Conservation (phyloP, 1,139 yeast genomes). For the Yarrowia galli region DNA sequence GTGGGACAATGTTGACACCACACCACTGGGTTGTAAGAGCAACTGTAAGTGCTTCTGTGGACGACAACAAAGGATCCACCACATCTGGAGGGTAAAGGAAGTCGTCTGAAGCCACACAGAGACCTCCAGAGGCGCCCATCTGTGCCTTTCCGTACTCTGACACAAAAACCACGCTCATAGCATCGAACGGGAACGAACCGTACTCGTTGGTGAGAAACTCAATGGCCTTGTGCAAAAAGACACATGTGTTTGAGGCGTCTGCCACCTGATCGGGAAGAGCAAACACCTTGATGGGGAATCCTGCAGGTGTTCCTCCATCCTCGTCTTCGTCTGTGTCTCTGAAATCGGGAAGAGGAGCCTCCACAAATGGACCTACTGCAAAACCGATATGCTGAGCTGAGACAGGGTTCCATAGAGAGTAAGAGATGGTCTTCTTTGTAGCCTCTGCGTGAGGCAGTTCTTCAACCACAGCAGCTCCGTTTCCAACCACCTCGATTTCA, state of each 20-base stretch:
- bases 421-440: slow-evolving; percentile 76
- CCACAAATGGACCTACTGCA: slow-evolving; percentile 88
- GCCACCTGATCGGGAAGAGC: slow-evolving; percentile 63
- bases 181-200: slow-evolving; percentile 91
- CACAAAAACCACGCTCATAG: slow-evolving; percentile 79
- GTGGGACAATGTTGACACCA: slow-evolving; percentile 89
- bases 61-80: slow-evolving; percentile 78
- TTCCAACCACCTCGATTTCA: slow-evolving; percentile 76
- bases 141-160: slow-evolving; percentile 52
- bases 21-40: slow-evolving; percentile 91
- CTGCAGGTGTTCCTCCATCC: slow-evolving; percentile 52
- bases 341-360: slow-evolving; percentile 59
- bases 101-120: slow-evolving; percentile 69
- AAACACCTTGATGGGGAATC: slow-evolving; percentile 61
- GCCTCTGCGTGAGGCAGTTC: slow-evolving; percentile 62
- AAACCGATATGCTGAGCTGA: slow-evolving; percentile 97
- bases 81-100: slow-evolving; percentile 77
- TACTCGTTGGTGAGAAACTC: slow-evolving; percentile 86
- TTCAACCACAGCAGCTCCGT: slow-evolving; percentile 66
- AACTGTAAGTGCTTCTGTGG: slow-evolving; percentile 71
- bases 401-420: slow-evolving; percentile 84
- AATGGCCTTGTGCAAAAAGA: slow-evolving; percentile 77
- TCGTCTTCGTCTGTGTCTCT: slow-evolving; percentile 50
- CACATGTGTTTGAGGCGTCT: slow-evolving; percentile 75
- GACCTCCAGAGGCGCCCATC: slow-evolving; percentile 72